Base-by-base conservation (phyloP, 257 asterid genomes). In the Catharanthus roseus region DNA sequence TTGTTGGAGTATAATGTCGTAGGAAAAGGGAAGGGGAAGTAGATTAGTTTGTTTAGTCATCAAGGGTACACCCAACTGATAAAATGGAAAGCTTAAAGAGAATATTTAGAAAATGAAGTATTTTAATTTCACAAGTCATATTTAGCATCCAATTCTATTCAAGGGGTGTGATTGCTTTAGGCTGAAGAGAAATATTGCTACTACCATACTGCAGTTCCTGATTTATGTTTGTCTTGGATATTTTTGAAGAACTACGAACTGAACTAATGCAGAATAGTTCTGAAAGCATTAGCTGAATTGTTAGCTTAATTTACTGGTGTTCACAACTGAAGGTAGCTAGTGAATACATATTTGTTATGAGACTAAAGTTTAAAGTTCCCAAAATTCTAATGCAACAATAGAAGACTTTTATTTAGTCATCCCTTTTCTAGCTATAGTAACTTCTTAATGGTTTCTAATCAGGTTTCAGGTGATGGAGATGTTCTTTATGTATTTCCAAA, bases 391-490 rank as follows among this genome's bases (percentile, higher is more conserved):
- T 60, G 44, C 41, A 60, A 10, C 44, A 31, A 24, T 19, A 1
- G 42, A 19, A 60, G 6, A 16, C 26, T 33, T 41, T 61, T 45
- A 19, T 33, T 29, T 60, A 31, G 28, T 60, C 49, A 10, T 5
- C 28, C 11, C 31, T 33, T 23, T 69, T 69, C 39, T 15, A 31
- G 28, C 47, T 24, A 10, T 61, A 58, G 51, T 55, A 65, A 58
- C 33, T 45, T 65, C 67, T n/a, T 61, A 73, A 51, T 69, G 69
- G 56, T 77, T 34, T 83, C 66, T 63, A 31, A 54, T 75, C 79
- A 95, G 99, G 99, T 95, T 28, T 93, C 99, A 18, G 95, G 88
- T 82, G 99, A 93, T 74, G 99, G 99, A 47, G 99, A 93, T 79
- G 92, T 93, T 21, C 77, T 93, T 23, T 93, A 91, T 82, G 96